These are phyloP conservation scores for Pseudogymnoascus sp. DNA, from an alignment of 2,329 filamentous ascomycete genomes.

Conservation along the genomic window DNA sequence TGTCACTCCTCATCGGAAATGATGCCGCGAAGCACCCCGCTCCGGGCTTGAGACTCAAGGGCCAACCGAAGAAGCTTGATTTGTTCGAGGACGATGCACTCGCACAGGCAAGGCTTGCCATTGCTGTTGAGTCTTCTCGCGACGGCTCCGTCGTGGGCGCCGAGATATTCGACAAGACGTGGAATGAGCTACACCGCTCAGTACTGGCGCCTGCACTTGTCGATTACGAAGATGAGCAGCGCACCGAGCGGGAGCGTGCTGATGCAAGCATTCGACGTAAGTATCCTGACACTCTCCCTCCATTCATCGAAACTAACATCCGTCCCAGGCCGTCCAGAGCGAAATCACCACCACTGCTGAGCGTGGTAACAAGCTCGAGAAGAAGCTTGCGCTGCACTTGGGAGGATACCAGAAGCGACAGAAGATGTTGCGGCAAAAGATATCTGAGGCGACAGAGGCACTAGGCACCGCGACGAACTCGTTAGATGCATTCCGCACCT, in stretches of 20 bases:
- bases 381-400: conserved; percentile 81
- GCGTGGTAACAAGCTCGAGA: conserved; percentile 80
- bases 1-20: conserved; percentile 70
- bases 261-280: conserved; percentile 63
- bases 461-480: conserved; percentile 67
- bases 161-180: conserved; percentile 47
- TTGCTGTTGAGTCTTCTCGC: conserved; percentile 44
- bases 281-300: conserved; percentile 24
- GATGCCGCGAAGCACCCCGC: conserved; percentile 72
- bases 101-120: conserved; percentile 67
- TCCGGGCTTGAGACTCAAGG: conserved; percentile 59
- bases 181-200: conserved; percentile 47
- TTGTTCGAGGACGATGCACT: conserved; percentile 65
- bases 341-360: conserved; percentile 68
- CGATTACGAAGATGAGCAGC: conserved; percentile 73
- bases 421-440: conserved; percentile 73
- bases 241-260: conserved; percentile 28
- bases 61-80: conserved; percentile 53
- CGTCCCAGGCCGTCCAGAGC: conserved; percentile 58
- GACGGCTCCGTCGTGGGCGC: conserved; percentile 43
- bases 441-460: conserved; percentile 65
- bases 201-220: conserved; percentile 70
- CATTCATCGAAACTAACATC: conserved; percentile 17
- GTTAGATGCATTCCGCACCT: conserved; percentile 65
- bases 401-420: conserved; percentile 87